Evolutionary conservation across 164 flowering plant genomes (phyloP).

Genomic region (Macadamia integrifolia): DNA sequence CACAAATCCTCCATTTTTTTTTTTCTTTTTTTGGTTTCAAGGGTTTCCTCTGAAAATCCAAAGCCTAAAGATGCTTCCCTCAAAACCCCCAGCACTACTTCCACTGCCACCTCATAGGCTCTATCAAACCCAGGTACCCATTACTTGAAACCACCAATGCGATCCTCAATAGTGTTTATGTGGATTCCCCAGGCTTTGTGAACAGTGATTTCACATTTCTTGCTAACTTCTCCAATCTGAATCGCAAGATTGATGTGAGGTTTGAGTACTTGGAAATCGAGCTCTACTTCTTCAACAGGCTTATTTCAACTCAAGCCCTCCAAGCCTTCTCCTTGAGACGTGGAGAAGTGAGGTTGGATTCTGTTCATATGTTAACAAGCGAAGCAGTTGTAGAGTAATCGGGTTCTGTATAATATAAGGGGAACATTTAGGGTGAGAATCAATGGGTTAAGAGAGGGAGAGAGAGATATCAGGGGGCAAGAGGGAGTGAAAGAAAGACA

Average conservation of each 20-base stretch:
- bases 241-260: slow-evolving; percentile 42
- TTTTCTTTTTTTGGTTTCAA: slow-evolving; percentile 8
- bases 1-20: slow-evolving; percentile 10
- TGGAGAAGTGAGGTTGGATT: slow-evolving; percentile 36
- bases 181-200: slow-evolving; percentile 58
- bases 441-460: neutral
- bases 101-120: slow-evolving; percentile 28
- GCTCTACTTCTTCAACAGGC: slow-evolving; percentile 50
- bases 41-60: slow-evolving; percentile 18
- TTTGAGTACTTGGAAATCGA: slow-evolving; percentile 50
- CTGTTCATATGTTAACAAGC: slow-evolving; percentile 61
- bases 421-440: slow-evolving; percentile 58
- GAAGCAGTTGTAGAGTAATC: slow-evolving; percentile 55
- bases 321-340: slow-evolving; percentile 50
- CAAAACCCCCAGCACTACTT: slow-evolving; percentile 1
- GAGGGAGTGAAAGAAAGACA: no score
- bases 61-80: slow-evolving; percentile 27
- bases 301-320: slow-evolving; percentile 48
- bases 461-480: no score
- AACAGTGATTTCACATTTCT: slow-evolving; percentile 61
- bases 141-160: slow-evolving; percentile 46
- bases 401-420: slow-evolving; percentile 43
- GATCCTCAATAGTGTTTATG: slow-evolving; percentile 57
- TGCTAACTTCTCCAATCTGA: slow-evolving; percentile 79
- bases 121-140: slow-evolving; percentile 52